Conservation (phyloP, 1,284 basidiomycete species). For the Tilletia indica region DNA sequence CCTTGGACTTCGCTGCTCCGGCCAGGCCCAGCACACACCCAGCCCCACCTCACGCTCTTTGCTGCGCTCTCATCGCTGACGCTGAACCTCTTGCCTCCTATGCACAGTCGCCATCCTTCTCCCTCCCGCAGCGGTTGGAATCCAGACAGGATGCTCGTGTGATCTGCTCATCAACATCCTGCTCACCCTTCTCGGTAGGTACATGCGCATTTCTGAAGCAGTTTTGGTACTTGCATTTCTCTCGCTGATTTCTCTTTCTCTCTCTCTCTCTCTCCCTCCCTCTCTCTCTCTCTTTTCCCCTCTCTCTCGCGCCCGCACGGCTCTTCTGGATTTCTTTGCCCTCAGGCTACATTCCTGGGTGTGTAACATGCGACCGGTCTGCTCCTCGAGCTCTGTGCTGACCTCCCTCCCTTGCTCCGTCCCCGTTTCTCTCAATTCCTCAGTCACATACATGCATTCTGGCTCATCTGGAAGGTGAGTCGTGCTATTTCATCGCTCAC, state of each 20-base stretch:
- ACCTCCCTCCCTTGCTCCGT: too few species aligned
- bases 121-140: conserved; percentile 64
- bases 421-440: not conserved
- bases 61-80: not conserved
- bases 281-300: not conserved
- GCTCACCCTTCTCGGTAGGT: conserved; percentile 66
- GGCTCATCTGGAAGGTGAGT: conserved; percentile 33
- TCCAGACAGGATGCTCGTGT: conserved; percentile 65
- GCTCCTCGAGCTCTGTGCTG: not conserved
- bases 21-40: too few species aligned
- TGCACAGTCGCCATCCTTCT: conserved; percentile 65
- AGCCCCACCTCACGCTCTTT: not conserved
- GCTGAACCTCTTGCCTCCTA: too few species aligned
- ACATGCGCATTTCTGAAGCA: not conserved
- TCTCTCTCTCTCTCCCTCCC: not conserved
- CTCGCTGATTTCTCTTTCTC: not conserved
- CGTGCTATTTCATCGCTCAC: too few species aligned
- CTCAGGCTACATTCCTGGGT: conserved; percentile 30
- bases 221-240: not conserved
- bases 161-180: conserved; percentile 77
- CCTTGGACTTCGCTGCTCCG: not conserved
- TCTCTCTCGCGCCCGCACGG: too few species aligned
- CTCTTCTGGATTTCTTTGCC: too few species aligned
- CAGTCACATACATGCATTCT: conserved; percentile 24
- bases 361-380: conserved; percentile 30